phyloP scores from a whole-genome alignment of 1,284 basidiomycete genomes.

The Ustilago bromivora region DNA sequence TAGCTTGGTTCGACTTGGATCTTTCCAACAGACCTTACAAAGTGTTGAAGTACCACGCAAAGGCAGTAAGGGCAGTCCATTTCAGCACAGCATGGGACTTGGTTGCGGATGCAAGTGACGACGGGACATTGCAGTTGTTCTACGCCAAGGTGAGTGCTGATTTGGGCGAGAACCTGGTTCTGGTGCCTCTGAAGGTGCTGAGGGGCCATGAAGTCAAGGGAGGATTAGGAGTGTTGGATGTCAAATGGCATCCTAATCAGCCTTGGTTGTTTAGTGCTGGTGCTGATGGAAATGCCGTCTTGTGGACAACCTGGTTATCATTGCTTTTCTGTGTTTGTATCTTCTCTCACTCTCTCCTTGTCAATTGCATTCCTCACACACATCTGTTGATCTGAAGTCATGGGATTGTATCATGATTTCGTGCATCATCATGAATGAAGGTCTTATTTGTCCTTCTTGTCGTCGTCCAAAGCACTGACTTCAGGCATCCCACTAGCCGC shows the following conservation, averaged over 20 bases:
- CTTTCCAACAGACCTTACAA: conserved; percentile 96
- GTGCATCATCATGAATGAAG: not conserved
- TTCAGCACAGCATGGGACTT: conserved; percentile 88
- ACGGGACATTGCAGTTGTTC: conserved; percentile 96
- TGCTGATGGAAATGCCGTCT: conserved; percentile 86
- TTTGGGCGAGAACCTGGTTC: conserved; percentile 92
- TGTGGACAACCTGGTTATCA: conserved; percentile 76
- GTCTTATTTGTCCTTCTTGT: conserved; percentile 25
- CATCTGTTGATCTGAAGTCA: not conserved
- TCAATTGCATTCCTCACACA: not conserved
- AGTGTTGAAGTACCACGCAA: conserved; percentile 92
- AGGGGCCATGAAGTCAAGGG: conserved; percentile 86
- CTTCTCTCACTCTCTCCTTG: not conserved
- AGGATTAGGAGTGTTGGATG: conserved; percentile 88
- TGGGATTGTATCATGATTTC: not conserved
- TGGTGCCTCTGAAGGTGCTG: conserved; percentile 96
- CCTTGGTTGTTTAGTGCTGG: conserved; percentile 95
- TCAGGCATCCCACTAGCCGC: conserved; percentile 29
- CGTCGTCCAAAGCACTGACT: conserved; percentile 2
- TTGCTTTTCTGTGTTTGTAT: not conserved
- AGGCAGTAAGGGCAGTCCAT: conserved; percentile 88
- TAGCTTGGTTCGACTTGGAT: conserved; percentile 99
- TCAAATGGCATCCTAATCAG: conserved; percentile 87
- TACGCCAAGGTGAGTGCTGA: conserved; percentile 85
- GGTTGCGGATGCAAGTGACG: conserved; percentile 95